Conservation (phyloP, 345 rosid genomes). For the Eucalyptus victrix region DNA sequence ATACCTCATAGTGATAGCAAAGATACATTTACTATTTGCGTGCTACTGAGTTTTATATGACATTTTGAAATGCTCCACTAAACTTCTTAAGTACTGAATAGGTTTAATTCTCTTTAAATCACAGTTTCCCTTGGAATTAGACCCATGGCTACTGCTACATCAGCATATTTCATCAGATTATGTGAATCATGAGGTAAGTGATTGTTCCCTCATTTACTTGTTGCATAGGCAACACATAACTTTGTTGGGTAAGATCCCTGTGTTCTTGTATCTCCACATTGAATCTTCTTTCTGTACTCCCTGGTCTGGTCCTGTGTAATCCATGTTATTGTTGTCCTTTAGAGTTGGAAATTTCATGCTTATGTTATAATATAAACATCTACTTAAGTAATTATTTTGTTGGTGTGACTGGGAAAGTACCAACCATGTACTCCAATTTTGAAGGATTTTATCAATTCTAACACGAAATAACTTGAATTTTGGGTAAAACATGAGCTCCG, state of each 20-base stretch:
- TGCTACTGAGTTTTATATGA: background rate
- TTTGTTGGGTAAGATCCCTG: background rate
- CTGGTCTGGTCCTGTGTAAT: background rate
- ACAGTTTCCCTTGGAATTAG: slow-evolving; percentile 84
- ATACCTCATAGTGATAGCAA: background rate
- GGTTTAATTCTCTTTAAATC: background rate
- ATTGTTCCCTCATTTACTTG: background rate
- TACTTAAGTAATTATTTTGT: background rate
- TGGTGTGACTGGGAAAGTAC: background rate
- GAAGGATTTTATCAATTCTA: background rate
- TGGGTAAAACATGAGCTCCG: background rate
- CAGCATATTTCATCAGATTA: slow-evolving; percentile 79
- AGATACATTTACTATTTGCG: background rate
- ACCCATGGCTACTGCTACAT: slow-evolving; percentile 71
- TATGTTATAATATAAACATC: background rate
- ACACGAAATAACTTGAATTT: background rate
- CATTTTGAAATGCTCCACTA: background rate
- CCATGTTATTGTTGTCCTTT: background rate
- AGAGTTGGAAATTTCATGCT: background rate
- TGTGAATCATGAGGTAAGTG: slow-evolving; percentile 59
- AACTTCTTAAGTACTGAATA: background rate
- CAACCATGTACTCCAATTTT: background rate
- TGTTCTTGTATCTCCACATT: background rate
- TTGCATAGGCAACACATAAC: background rate
- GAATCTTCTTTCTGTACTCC: background rate